Conservation (phyloP, 768 basidiomycete genomes). For the Lactarius vividus region DNA sequence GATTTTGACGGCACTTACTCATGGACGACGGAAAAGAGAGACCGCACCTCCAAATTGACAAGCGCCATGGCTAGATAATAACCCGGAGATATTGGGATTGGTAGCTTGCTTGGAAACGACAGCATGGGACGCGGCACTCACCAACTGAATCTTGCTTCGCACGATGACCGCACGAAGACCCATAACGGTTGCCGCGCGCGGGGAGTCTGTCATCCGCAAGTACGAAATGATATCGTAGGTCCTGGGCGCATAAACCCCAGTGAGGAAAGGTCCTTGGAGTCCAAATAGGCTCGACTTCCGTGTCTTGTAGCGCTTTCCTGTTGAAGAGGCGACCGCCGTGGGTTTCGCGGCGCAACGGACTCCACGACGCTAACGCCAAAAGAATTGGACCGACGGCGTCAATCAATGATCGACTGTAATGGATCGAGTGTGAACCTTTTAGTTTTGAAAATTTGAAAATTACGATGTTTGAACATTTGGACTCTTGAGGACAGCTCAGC, state of each 20-base stretch:
- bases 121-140: not conserved
- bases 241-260: not conserved
- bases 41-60: not conserved
- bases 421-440: not conserved
- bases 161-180: not conserved
- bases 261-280: not conserved
- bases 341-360: not conserved
- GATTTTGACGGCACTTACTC: not conserved
- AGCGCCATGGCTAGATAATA: not conserved
- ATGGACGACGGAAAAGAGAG: not conserved
- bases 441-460: not conserved
- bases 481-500: not conserved
- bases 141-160: not conserved
- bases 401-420: not conserved
- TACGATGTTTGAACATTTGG: not conserved
- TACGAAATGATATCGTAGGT: not conserved
- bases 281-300: not conserved
- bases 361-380: not conserved
- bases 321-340: not conserved
- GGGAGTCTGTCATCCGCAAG: not conserved
- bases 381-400: not conserved
- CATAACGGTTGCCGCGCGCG: not conserved
- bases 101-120: not conserved
- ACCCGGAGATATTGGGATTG: not conserved
- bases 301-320: not conserved